phyloP scores from a whole-genome alignment of 1,284 basidiomycete species.

The Thecaphora thlaspeos region DNA sequence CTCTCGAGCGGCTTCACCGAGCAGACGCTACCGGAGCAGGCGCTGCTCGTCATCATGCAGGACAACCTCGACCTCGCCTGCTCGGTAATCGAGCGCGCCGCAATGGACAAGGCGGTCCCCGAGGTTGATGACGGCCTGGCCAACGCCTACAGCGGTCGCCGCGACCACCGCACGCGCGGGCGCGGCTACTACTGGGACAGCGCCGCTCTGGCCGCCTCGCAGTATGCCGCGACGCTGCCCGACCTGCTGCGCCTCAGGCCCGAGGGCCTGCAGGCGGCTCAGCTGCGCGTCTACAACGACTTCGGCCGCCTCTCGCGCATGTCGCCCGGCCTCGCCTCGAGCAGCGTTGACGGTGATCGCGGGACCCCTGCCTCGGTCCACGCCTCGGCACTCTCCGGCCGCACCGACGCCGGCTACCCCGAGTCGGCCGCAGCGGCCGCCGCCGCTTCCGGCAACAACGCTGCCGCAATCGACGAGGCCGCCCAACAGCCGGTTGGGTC shows the following conservation, averaged over 20 bases:
- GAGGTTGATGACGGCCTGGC: constrained; percentile 91
- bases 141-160: constrained; percentile 71
- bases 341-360: constrained; percentile 10
- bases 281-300: constrained; percentile 91
- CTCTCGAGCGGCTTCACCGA: constrained; percentile 65
- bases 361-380: constrained; percentile 34
- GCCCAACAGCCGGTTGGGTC: constrained; percentile 1
- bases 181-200: constrained; percentile 50
- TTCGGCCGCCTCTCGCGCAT: constrained; percentile 62
- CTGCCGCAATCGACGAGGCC: neutral
- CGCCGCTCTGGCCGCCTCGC: constrained; percentile 60
- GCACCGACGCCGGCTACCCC: constrained; percentile 19
- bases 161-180: constrained; percentile 80
- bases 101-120: constrained; percentile 92
- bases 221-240: constrained; percentile 77
- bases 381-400: constrained; percentile 23
- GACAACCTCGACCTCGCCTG: constrained; percentile 95
- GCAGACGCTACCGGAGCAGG: constrained; percentile 62
- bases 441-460: constrained; percentile 2
- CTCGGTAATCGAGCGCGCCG: constrained; percentile 91
- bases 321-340: constrained; percentile 17
- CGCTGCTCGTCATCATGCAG: constrained; percentile 75
- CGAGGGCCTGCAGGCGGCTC: constrained; percentile 76
- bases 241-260: constrained; percentile 84
- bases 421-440: constrained; percentile 13